phyloP scores from a whole-genome alignment of 2,329 filamentous ascomycete species.

The Microsporum canis region DNA sequence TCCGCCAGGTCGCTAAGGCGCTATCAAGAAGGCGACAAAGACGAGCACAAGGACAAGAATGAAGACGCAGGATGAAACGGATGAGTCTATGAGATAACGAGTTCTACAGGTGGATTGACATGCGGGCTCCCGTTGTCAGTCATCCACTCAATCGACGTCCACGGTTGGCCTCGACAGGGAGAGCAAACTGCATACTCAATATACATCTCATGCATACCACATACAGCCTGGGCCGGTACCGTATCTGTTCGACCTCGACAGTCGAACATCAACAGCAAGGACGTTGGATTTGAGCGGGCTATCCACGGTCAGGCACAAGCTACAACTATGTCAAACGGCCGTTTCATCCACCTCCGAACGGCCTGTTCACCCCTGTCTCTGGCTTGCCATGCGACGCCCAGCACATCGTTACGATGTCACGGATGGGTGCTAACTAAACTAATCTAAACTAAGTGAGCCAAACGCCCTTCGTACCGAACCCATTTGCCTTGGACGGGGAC shows the following conservation, averaged over 20 bases:
- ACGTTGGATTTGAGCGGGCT: neutral
- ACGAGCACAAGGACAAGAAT: neutral
- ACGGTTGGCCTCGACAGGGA: neutral
- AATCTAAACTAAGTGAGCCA: no score
- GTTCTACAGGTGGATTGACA: neutral
- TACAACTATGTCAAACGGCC: neutral
- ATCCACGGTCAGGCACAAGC: neutral
- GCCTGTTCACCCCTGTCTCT: neutral
- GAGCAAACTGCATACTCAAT: neutral
- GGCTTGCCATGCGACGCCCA: neutral
- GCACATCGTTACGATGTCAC: neutral
- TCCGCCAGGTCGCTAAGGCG: neutral
- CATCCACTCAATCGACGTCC: neutral
- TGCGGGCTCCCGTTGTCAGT: slow-evolving; percentile 1
- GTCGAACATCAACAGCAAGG: neutral
- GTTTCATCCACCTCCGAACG: neutral
- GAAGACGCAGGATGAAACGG: neutral
- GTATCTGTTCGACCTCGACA: no score
- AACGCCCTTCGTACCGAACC: neutral
- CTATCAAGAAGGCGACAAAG: neutral
- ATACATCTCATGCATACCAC: neutral
- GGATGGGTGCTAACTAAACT: neutral
- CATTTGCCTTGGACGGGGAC: neutral
- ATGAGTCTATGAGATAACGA: neutral
- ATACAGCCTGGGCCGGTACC: neutral